A percentile compares a stretch with the other conserved stretches of the same genome.
Conservation (phyloP, 2,329 filamentous ascomycete species). For the Fusarium piperis region DNA sequence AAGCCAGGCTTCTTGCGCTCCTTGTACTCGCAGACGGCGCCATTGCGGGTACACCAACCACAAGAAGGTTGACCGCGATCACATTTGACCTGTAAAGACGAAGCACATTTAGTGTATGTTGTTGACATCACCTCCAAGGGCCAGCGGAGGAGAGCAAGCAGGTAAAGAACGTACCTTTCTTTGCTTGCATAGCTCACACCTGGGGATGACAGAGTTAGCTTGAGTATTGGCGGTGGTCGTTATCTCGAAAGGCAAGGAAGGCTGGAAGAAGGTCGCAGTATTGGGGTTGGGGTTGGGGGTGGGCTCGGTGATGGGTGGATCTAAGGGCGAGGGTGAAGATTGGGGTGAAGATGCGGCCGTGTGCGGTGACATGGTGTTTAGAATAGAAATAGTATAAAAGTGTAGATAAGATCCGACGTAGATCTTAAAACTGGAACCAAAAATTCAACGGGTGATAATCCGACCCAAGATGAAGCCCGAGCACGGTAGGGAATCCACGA, state of each 20-base stretch:
- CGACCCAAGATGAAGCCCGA: constrained; percentile 12
- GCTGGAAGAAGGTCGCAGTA: constrained; percentile 15
- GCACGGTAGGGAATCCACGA: constrained; percentile 1
- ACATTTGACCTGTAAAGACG: constrained; percentile 71
- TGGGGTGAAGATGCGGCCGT: constrained; percentile 26
- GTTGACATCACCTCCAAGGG: not conserved
- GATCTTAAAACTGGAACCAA: constrained; percentile 12
- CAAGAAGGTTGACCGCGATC: constrained; percentile 79
- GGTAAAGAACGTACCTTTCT: constrained; percentile 69
- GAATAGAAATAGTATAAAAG: constrained; percentile 24
- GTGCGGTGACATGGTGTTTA: constrained; percentile 32
- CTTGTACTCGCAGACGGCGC: constrained; percentile 72
- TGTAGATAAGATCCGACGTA: constrained; percentile 36
- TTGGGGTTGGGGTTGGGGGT: constrained; percentile 23
- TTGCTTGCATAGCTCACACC: constrained; percentile 82
- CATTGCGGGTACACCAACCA: constrained; percentile 73
- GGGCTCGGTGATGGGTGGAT: constrained; percentile 5
- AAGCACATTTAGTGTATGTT: constrained; percentile 12
- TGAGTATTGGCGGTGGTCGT: constrained; percentile 29
- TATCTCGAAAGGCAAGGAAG: constrained; percentile 24
- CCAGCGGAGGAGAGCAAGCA: not conserved
- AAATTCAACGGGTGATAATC: constrained; percentile 5
- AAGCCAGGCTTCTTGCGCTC: constrained; percentile 74
- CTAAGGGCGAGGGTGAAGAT: constrained; percentile 24
- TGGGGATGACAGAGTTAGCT: constrained; percentile 54